Evolutionary conservation across 768 basidiomycete species (phyloP).

Genomic region (Boletales sp.): DNA sequence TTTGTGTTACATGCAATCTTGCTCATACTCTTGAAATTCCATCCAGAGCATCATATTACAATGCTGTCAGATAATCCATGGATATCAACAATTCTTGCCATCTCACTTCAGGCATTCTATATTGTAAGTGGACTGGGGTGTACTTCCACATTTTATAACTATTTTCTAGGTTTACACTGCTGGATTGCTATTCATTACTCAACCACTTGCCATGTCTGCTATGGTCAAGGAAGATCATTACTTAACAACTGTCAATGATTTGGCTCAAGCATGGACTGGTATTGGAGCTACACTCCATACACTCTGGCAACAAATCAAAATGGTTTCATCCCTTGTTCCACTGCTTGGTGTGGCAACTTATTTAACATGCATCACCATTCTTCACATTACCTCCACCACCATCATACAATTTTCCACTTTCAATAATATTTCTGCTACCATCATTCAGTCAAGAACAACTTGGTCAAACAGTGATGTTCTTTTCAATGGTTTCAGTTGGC

Average conservation of each 20-base stretch:
- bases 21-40: not conserved
- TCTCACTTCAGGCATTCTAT: constrained; percentile 1
- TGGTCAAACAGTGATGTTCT: constrained; percentile 7
- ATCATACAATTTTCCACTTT: constrained; percentile 18
- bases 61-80: not conserved
- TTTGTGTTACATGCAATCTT: not conserved
- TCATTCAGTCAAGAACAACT: not conserved
- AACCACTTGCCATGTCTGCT: constrained; percentile 10
- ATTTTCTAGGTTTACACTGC: constrained; percentile 14
- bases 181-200: constrained; percentile 16
- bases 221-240: constrained; percentile 4
- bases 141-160: no score
- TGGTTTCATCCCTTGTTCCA: constrained; percentile 8
- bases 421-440: not conserved
- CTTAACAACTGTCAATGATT: constrained; percentile 19
- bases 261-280: constrained; percentile 17
- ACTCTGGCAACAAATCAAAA: constrained; percentile 14
- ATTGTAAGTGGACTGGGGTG: not conserved
- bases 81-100: not conserved
- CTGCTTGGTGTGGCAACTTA: constrained; percentile 15
- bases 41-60: not conserved
- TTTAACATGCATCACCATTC: constrained; percentile 11
- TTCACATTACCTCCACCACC: constrained; percentile 20
- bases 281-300: constrained; percentile 13
- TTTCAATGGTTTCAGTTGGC: no score